Evolutionary conservation across 2,329 filamentous ascomycete species (phyloP), one percentile per base, ranked within the genome.

Genomic region (Sporothrix mexicana): DNA sequence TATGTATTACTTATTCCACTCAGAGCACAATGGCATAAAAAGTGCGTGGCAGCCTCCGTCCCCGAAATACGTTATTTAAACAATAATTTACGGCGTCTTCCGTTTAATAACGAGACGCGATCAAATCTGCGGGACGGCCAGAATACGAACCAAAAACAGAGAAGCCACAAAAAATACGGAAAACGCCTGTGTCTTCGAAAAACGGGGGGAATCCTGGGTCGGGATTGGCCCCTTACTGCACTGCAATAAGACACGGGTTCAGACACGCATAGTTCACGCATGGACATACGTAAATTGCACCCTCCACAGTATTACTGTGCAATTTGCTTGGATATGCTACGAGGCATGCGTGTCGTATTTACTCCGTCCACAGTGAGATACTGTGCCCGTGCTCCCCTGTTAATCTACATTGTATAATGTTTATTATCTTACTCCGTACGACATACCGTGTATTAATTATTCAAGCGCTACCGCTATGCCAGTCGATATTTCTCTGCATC

Each of bases 191-290:
- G 5, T 36, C 30, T 36, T 36, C 7, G 7, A 36, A 36, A 57
- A 20, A 30, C 12, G 12, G 53, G 25, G 53, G 25, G 41, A 49
- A 67, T n/a, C 45, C 64, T 36, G 64, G 45, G 45, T 51, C 23
- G 13, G 64, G 23, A 23, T 30, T 15, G 13, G 23, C 25, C 64
- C 64, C 64, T 51, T 51, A 15, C 61, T 66, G 20, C 43, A 51
- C 25, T 67, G 41, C 12, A 67, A 36, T 67, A 67, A 67, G n/a
- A 57, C 49, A 23, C 49, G 49, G 30, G 30, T 30, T 7, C 30
- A 36, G 5, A n/a, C 47, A 57, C 49, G 66, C 66, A 69, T 69
- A 15, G 62, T 30, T 43, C 47, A 57, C 49, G 66, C 66, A 69
- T 69, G 23, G 62, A 49, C 62, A 66, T 43, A 49, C 43, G 62